These are phyloP conservation scores for Macadamia integrifolia DNA, from an alignment of 164 flowering plant genomes.

Conservation along the genomic window DNA sequence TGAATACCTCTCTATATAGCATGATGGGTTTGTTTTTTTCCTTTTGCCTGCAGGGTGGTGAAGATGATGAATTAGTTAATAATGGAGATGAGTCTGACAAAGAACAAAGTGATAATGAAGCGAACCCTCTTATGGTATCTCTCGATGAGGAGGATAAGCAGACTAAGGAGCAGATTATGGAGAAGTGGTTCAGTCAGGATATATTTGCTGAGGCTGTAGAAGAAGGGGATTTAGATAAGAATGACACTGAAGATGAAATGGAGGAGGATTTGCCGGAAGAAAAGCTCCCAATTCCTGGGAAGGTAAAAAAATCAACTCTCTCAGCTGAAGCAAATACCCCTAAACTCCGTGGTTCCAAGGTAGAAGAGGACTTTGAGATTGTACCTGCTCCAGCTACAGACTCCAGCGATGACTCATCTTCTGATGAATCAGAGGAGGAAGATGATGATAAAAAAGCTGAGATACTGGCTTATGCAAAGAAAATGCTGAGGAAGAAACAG, in stretches of 20 bases:
- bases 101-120: conserved; percentile 46
- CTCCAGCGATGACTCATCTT: conserved; percentile 59
- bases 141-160: conserved; percentile 47
- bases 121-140: conserved; percentile 79
- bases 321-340: conserved; percentile 9
- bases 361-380: conserved; percentile 65
- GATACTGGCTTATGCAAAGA: conserved; percentile 75
- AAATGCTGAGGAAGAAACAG: conserved; percentile 79
- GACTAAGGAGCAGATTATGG: conserved; percentile 59
- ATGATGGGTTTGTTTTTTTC: neutral
- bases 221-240: conserved; percentile 37
- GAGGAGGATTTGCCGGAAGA: conserved; percentile 29
- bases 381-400: conserved; percentile 82
- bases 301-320: conserved; percentile 12
- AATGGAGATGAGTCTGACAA: conserved; percentile 68
- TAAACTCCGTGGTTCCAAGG: conserved; percentile 20
- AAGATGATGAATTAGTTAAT: conserved; percentile 29
- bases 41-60: conserved; percentile 38
- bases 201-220: conserved; percentile 65
- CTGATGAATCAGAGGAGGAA: conserved; percentile 59
- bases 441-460: conserved; percentile 66
- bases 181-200: conserved; percentile 88
- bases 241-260: conserved; percentile 69
- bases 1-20: too few relatives aligned
- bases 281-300: conserved; percentile 17